Percentiles rank a stretch among this genome's conserved stretches.
Conservation (phyloP, 2,329 filamentous ascomycete species). For the Madurella mycetomatis region DNA sequence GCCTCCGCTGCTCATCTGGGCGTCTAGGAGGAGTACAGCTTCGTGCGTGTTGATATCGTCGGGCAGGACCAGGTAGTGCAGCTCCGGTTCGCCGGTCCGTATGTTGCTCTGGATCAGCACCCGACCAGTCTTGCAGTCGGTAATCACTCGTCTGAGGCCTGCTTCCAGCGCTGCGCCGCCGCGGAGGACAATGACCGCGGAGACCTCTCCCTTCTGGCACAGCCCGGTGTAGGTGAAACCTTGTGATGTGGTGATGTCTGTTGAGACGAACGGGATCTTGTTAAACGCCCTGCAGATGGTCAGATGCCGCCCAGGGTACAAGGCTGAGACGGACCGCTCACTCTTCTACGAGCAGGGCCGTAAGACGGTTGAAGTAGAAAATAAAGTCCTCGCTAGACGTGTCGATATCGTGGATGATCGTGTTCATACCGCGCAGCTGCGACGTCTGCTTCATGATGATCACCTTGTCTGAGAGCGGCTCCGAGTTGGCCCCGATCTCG, state of each 20-base stretch:
- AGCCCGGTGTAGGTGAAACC: constrained; percentile 68
- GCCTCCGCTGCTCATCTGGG: constrained; percentile 91
- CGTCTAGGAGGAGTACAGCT: constrained; percentile 80
- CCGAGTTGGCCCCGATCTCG: constrained; percentile 65
- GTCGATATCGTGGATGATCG: constrained; percentile 76
- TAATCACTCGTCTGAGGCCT: constrained; percentile 82
- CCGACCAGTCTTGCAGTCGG: constrained; percentile 84
- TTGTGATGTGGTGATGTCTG: constrained; percentile 65
- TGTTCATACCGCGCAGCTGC: constrained; percentile 84
- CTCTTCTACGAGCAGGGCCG: constrained; percentile 78
- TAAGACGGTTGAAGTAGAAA: constrained; percentile 92
- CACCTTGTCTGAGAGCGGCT: constrained; percentile 70
- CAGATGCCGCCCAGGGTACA: neutral
- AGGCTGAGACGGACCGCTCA: constrained; percentile 33
- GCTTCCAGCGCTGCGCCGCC: constrained; percentile 86
- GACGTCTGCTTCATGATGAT: constrained; percentile 69
- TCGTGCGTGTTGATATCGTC: constrained; percentile 68
- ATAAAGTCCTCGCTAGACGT: constrained; percentile 86
- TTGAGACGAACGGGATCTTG: constrained; percentile 64
- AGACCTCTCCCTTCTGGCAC: constrained; percentile 65
- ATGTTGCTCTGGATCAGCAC: constrained; percentile 87
- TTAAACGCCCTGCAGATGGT: constrained; percentile 61
- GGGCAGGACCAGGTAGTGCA: constrained; percentile 83
- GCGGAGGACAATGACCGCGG: constrained; percentile 81
- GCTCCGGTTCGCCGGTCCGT: constrained; percentile 80